Evolutionary conservation across 1,284 basidiomycete genomes (phyloP).

Genomic region (Coriolopsis trogii): DNA sequence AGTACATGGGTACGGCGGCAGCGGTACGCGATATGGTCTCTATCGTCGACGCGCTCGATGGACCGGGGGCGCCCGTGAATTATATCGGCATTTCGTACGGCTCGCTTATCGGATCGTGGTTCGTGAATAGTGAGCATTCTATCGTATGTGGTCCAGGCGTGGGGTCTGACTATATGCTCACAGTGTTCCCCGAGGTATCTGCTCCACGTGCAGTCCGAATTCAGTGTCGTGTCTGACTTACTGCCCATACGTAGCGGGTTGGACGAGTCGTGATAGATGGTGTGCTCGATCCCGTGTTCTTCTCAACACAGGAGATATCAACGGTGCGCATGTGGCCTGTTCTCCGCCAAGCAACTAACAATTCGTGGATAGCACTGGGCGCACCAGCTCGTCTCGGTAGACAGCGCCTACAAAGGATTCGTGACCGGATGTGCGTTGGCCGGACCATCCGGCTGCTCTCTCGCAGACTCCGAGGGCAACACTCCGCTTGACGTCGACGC

Average conservation of each 20-base stretch:
- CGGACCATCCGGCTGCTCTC: slow-evolving; percentile 2
- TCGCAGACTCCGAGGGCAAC: slow-evolving; percentile 4
- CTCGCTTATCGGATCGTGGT: slow-evolving; percentile 15
- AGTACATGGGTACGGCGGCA: slow-evolving; percentile 22
- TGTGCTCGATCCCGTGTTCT: slow-evolving; percentile 1
- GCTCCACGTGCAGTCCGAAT: not conserved
- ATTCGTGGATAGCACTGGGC: not conserved
- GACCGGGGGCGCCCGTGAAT: slow-evolving; percentile 13
- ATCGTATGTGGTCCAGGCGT: not conserved
- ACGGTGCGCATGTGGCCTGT: not conserved
- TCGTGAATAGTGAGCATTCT: slow-evolving; percentile 20
- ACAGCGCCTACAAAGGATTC: slow-evolving; percentile 14
- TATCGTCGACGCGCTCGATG: slow-evolving; percentile 21
- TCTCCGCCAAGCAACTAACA: not conserved
- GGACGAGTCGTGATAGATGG: slow-evolving; percentile 18
- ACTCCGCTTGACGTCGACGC: not conserved
- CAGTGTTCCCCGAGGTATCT: slow-evolving; percentile 21
- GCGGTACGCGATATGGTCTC: slow-evolving; percentile 20
- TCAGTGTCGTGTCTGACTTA: not conserved
- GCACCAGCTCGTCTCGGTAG: not conserved
- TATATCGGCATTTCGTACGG: slow-evolving; percentile 19
- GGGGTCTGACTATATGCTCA: not conserved
- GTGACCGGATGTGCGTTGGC: slow-evolving; percentile 20
- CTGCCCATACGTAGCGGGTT: slow-evolving; percentile 8
- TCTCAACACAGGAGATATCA: not conserved